Conservation (phyloP, 1,139 yeast species). For the Candida sanyaensis region DNA sequence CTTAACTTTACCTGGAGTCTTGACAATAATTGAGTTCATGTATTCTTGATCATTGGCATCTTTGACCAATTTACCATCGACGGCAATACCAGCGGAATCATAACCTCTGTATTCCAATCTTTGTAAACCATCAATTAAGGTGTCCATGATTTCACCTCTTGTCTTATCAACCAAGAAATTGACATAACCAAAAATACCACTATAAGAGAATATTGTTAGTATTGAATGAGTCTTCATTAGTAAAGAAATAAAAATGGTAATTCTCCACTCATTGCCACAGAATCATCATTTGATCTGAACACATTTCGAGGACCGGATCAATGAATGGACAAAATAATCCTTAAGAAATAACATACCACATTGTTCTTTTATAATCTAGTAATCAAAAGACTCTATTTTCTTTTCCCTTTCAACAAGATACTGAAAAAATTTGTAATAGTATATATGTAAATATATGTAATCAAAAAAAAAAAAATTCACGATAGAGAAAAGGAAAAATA, state of each 20-base stretch:
- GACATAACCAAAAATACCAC: conserved; percentile 99
- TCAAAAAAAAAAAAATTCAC: background rate
- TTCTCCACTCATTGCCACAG: background rate
- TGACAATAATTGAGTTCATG: conserved; percentile 50
- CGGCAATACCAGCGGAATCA: conserved; percentile 95
- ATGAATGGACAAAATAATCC: background rate
- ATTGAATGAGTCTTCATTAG: background rate
- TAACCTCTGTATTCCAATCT: conserved; percentile 97
- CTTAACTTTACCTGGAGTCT: conserved; percentile 90
- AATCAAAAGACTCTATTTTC: background rate
- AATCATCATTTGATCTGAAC: too few species aligned
- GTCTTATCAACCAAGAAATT: conserved; percentile 91
- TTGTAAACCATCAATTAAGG: conserved; percentile 87
- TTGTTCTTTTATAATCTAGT: conserved; percentile 1
- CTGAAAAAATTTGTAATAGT: background rate
- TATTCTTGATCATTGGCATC: conserved; percentile 17
- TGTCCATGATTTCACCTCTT: conserved; percentile 89
- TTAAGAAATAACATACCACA: background rate
- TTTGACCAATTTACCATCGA: conserved; percentile 79
- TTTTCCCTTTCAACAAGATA: background rate
- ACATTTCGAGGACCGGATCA: background rate
- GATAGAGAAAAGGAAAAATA: background rate
- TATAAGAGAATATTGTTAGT: conserved; percentile 7
- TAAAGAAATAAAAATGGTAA: background rate
- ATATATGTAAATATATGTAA: background rate